Conservation (phyloP, 1,284 basidiomycete species). For the Apiotrichum brassicae region DNA sequence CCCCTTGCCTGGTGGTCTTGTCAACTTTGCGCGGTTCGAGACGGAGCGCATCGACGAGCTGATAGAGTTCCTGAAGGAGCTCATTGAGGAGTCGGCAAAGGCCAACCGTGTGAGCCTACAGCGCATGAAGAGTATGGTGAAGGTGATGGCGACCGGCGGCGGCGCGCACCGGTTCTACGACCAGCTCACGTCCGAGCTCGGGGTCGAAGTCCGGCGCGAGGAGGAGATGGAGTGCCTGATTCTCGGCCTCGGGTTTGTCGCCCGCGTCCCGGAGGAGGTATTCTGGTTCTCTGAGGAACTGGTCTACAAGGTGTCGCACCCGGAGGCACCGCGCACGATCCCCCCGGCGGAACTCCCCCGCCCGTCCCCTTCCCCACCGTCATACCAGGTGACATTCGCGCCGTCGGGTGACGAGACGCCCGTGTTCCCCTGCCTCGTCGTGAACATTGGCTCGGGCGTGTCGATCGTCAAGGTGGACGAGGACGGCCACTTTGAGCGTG, state of each 20-base stretch:
- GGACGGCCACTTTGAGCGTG: slow-evolving; percentile 89
- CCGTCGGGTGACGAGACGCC: slow-evolving; percentile 53
- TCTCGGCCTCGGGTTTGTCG: slow-evolving; percentile 90
- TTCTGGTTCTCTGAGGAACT: slow-evolving; percentile 99
- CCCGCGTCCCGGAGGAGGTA: slow-evolving; percentile 92
- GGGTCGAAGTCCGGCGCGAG: slow-evolving; percentile 79
- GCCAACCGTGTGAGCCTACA: slow-evolving; percentile 83
- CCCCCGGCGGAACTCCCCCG: slow-evolving; percentile 59
- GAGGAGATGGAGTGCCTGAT: slow-evolving; percentile 99
- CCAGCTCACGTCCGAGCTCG: slow-evolving; percentile 65
- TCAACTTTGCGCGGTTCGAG: slow-evolving; percentile 98
- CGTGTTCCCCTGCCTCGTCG: slow-evolving; percentile 90
- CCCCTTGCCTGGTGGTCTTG: slow-evolving; percentile 87
- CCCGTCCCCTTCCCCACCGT: slow-evolving; percentile 85
- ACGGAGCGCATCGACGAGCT: slow-evolving; percentile 82
- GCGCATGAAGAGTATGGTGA: slow-evolving; percentile 87
- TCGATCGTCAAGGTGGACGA: slow-evolving; percentile 96
- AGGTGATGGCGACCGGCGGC: slow-evolving; percentile 97
- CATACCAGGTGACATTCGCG: slow-evolving; percentile 82
- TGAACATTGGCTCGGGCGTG: slow-evolving; percentile 97
- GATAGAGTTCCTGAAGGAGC: slow-evolving; percentile 76
- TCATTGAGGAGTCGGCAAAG: slow-evolving; percentile 78
- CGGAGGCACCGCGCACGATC: slow-evolving; percentile 31
- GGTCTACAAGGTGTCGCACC: slow-evolving; percentile 75
- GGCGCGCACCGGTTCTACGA: slow-evolving; percentile 94